Conservation (phyloP, 1,284 basidiomycete species). For the Exobasidium cylindrosporum region DNA sequence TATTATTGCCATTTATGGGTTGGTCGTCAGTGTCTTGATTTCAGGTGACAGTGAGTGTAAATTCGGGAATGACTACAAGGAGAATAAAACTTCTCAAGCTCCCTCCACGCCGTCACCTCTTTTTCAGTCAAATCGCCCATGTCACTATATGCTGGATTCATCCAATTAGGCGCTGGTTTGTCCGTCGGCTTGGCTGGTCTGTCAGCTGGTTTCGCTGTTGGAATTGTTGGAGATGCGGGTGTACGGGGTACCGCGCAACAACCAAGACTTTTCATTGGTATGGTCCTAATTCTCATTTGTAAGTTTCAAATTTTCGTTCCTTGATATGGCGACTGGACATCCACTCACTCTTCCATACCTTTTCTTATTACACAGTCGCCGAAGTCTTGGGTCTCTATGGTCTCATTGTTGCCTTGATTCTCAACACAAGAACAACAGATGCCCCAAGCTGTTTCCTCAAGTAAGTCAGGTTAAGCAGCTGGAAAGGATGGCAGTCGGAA, state of each 20-base stretch:
- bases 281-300: slow-evolving; percentile 56
- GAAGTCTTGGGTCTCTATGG: slow-evolving; percentile 87
- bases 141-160: slow-evolving; percentile 76
- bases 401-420: slow-evolving; percentile 83
- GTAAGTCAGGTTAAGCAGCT: too few relatives aligned
- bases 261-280: slow-evolving; percentile 82
- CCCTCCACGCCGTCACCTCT: slow-evolving; percentile 8
- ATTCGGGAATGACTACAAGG: slow-evolving; percentile 66
- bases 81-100: too few relatives aligned
- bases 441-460: slow-evolving; percentile 17
- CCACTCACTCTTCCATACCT: slow-evolving; percentile 49
- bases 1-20: slow-evolving; percentile 76
- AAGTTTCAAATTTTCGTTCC: too few relatives aligned
- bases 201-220: slow-evolving; percentile 97
- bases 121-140: slow-evolving; percentile 56
- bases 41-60: slow-evolving; percentile 51
- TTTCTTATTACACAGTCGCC: slow-evolving; percentile 64
- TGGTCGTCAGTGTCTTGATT: slow-evolving; percentile 62
- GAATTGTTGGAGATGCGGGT: slow-evolving; percentile 85
- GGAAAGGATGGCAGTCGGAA: too few relatives aligned
- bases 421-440: slow-evolving; percentile 63
- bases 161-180: slow-evolving; percentile 90
- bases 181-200: slow-evolving; percentile 88
- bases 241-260: slow-evolving; percentile 63
- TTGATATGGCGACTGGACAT: neutral